These are phyloP conservation scores for Dryas alaskensis DNA, from an alignment of 306 rosid species.

Conservation along the genomic window DNA sequence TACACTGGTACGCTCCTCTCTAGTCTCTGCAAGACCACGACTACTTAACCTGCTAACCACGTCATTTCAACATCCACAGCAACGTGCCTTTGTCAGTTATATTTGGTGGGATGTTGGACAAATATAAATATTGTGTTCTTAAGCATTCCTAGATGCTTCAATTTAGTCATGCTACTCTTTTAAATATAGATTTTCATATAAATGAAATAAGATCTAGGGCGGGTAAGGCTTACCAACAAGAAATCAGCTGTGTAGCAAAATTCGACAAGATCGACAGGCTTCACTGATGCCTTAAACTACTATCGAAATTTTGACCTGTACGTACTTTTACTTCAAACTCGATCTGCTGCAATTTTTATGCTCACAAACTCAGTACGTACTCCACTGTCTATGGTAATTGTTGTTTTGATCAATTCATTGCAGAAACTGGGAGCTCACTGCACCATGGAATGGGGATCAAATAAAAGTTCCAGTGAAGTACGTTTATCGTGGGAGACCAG, in stretches of 20 bases:
- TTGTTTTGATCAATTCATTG: conserved; percentile 2
- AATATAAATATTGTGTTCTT: too few relatives aligned
- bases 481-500: conserved; percentile 58
- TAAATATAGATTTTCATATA: too few relatives aligned
- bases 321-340: conserved; percentile 4
- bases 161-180: too few relatives aligned
- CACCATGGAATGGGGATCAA: conserved; percentile 59
- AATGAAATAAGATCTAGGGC: too few relatives aligned
- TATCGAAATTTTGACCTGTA: conserved; percentile 61
- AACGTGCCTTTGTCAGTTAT: neutral
- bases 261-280: conserved; percentile 50
- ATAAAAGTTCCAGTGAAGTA: conserved; percentile 59
- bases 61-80: neutral
- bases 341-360: too few relatives aligned
- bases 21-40: neutral
- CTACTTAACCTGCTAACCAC: neutral
- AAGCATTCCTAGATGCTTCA: too few relatives aligned
- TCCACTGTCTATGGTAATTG: too few relatives aligned
- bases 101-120: neutral
- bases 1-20: neutral
- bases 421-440: conserved; percentile 75
- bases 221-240: too few relatives aligned
- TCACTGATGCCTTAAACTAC: conserved; percentile 69
- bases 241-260: neutral
- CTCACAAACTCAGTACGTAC: too few relatives aligned